Conservation (phyloP, 2,329 filamentous ascomycete genomes). For the Curvularia spicifera region DNA sequence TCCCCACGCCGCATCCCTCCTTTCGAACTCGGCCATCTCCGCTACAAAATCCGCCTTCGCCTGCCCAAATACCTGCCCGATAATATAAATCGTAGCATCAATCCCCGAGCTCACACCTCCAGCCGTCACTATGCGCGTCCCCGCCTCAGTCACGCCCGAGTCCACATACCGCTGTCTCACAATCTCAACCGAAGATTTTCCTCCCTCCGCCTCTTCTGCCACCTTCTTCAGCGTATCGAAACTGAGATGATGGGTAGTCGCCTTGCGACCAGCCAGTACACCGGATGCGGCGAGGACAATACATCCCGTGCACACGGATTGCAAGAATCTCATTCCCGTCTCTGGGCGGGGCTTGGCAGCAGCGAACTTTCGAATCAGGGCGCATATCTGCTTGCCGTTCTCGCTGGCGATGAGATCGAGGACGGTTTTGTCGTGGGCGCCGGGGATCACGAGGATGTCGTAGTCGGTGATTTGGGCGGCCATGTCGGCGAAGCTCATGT, state of each 20-base stretch:
- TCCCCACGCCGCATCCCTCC: slow-evolving; percentile 26
- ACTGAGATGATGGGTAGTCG: slow-evolving; percentile 51
- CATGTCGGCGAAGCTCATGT: slow-evolving; percentile 40
- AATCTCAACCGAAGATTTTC: slow-evolving; percentile 32
- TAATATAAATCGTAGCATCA: slow-evolving; percentile 40
- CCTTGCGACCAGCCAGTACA: slow-evolving; percentile 43
- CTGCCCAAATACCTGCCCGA: slow-evolving; percentile 36
- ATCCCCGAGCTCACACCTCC: slow-evolving; percentile 45
- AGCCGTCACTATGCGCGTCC: slow-evolving; percentile 44
- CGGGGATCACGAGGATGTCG: slow-evolving; percentile 52
- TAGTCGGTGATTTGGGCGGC: slow-evolving; percentile 37
- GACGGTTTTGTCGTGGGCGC: slow-evolving; percentile 39
- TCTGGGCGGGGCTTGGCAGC: slow-evolving; percentile 30
- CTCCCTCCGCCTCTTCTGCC: slow-evolving; percentile 40
- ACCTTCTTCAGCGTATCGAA: slow-evolving; percentile 35
- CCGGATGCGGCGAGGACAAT: slow-evolving; percentile 49
- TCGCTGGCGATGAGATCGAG: slow-evolving; percentile 30
- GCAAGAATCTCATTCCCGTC: slow-evolving; percentile 39
- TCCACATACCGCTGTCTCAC: slow-evolving; percentile 44
- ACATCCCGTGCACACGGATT: slow-evolving; percentile 52
- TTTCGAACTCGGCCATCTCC: slow-evolving; percentile 43
- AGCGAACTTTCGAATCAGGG: slow-evolving; percentile 33
- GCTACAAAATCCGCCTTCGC: slow-evolving; percentile 32
- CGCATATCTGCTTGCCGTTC: slow-evolving; percentile 25
- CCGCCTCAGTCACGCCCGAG: slow-evolving; percentile 37